Base-by-base conservation (phyloP, 1,139 yeast genomes). In the Geotrichum klebahnii region DNA sequence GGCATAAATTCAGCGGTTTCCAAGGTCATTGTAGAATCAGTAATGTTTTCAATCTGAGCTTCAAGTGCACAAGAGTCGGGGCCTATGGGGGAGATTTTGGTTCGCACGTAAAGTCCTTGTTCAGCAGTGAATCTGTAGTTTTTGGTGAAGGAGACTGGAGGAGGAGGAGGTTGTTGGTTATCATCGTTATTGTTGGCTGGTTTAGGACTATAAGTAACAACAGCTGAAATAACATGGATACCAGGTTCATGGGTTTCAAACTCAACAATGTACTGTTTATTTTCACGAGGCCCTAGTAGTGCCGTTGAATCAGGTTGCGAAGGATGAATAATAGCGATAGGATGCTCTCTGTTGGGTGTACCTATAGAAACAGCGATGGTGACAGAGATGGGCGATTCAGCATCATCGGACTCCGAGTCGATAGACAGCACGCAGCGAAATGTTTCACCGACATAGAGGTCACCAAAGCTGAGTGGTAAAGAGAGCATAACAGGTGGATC, bases 21-120 rank as follows among this genome's bases (percentile, higher is more conserved):
- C 29, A 68, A 55, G 4, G 62, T 57, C 55, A 68, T 48, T 16
- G 62, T 53, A 5, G 61, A 41, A 24, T 59, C 63, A 2, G 69
- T 60, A 14, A 63, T 50, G 50, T 68, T 68, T 47, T 68, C 71
- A 2, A 68, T 59, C 52, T 68, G 69, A 2, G 69, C 65, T 55
- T 68, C 70, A 5, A 67, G 51, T 1, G 66, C 57, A 43, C 58
- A 58, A 29, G 48, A 52, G 24, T 34, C 55, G 36, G 51, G 45
- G 19, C 52, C 46, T 3, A 51, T 31, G 22, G 55, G 52, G n/a
- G 64, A 54, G 32, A 61, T 51, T 51, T 65, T 65, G 35, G 67
- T 64, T 33, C 66, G 63, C 41, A 67, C 65, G 38, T 55, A 48
- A 37, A 67, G 53, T 2, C 67, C 69, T 6, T 63, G 63, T 10